Conservation (phyloP, 306 rosid genomes). For the Lithocarpus polystachyus region DNA sequence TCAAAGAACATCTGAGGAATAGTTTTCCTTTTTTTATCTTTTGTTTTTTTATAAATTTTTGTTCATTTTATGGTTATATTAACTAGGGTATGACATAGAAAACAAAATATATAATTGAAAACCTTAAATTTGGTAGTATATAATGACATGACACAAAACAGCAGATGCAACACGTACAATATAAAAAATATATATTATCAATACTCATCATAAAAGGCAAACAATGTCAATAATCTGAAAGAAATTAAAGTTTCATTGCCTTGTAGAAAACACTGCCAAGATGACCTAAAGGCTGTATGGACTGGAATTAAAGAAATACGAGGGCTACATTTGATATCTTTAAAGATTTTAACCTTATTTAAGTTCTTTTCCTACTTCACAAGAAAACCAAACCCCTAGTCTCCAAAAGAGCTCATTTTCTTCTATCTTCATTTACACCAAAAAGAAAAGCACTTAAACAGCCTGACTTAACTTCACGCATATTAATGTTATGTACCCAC, state of each 20-base stretch:
- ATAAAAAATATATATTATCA: background rate
- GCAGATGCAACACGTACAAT: background rate
- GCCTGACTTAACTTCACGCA: background rate
- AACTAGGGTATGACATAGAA: background rate
- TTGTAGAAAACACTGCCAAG: background rate
- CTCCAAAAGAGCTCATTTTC: background rate
- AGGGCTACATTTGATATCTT: background rate
- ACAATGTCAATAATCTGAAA: background rate
- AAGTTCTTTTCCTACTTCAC: background rate
- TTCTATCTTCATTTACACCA: background rate
- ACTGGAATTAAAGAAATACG: background rate
- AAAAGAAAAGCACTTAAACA: background rate
- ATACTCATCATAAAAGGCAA: background rate
- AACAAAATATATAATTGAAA: background rate
- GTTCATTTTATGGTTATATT: background rate
- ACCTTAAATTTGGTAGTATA: no score
- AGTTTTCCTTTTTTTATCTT: background rate
- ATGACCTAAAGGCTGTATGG: background rate
- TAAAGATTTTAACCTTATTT: background rate
- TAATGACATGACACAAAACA: background rate
- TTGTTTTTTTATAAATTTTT: background rate
- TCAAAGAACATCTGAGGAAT: background rate
- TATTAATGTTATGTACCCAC: background rate
- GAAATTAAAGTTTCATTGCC: background rate
- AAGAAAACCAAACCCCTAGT: background rate